Evolutionary conservation across 75 land plant genomes (phyloP), one percentile per base, ranked within the genome.

Genomic region (Sequoia sempervirens): DNA sequence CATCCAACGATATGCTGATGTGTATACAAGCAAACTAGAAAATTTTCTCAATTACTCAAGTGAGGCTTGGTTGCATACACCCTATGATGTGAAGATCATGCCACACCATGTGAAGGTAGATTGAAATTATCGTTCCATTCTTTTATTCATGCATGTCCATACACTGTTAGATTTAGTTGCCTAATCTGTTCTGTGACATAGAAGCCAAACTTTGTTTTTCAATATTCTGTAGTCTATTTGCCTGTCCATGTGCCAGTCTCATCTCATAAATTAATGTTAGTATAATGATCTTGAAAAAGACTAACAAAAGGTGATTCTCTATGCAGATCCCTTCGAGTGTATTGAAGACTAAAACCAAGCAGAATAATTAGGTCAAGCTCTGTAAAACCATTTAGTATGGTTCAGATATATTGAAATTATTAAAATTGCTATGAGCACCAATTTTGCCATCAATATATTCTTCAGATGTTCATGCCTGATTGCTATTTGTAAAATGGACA

Each of bases 1-100:
- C 70, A 97, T 97, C 54, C 99, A 97, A 84, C 92, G 92, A 83
- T 97, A 96, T 92, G 99, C 99, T n/a, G 99, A 97, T 87, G 95
- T 96, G 6, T 97, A 97, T 45, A 97, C 98, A 78, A 97, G 99
- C 85, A 93, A 92, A 72, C 92, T 97, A 43, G 99, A 96, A 68
- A 97, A 96, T 81, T 93, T 97, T 79, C 74, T 97, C 82, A 43
- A 82, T 7, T 88, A 89, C 79, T 89, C 93, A 40, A 87, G 88
- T n/a, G 98, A 97, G 83, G 93, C 99, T 68, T 97, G 99, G 99
- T 87, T 97, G 40, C 90, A 91, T 87, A 90, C 89, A 69, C 99
- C 99, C 26, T 94, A 83, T 82, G 99, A 97, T 86, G 91, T 97
- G 75, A 97, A 97, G 84, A 97, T 95, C 84, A 92, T 97, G 90